Conservation (phyloP, 2,329 filamentous ascomycete species). For the Cladorrhinum sp. region DNA sequence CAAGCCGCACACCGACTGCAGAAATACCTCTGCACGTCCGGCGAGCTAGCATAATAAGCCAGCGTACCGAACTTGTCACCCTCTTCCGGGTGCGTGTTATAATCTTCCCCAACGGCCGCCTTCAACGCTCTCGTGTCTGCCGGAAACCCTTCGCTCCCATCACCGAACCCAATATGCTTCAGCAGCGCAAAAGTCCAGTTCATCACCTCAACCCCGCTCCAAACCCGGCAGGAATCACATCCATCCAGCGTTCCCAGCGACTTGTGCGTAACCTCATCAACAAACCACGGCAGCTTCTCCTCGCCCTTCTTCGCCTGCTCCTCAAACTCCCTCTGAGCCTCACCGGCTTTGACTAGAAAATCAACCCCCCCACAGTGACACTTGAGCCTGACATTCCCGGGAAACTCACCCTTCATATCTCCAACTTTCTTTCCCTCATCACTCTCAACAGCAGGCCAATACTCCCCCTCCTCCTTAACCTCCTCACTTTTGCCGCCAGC, state of each 20-base stretch:
- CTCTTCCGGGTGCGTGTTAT: constrained; percentile 13
- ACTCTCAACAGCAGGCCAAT: constrained; percentile 32
- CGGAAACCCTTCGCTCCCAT: constrained; percentile 30
- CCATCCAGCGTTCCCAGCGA: constrained; percentile 39
- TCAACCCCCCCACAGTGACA: constrained; percentile 48
- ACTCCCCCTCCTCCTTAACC: constrained; percentile 25
- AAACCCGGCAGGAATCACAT: constrained; percentile 47
- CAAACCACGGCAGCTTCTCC: constrained; percentile 37
- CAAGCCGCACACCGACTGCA: constrained; percentile 46
- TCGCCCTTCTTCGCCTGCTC: constrained; percentile 15
- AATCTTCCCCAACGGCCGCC: constrained; percentile 29
- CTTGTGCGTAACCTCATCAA: constrained; percentile 44
- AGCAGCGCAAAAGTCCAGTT: constrained; percentile 45
- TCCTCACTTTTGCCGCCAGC: constrained; percentile 25
- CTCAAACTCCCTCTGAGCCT: constrained; percentile 30
- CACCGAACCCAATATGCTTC: constrained; percentile 37
- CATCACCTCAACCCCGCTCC: constrained; percentile 41
- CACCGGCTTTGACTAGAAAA: constrained; percentile 37
- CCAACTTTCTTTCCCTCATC: constrained; percentile 15
- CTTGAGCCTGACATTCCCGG: constrained; percentile 34
- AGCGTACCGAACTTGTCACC: constrained; percentile 43
- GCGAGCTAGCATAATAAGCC: constrained; percentile 41
- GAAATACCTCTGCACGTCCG: constrained; percentile 46
- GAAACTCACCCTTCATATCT: constrained; percentile 13
- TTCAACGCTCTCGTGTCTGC: constrained; percentile 33